Evolutionary conservation across 257 asterid species (phyloP), one percentile per base, ranked within the genome.

Genomic region (Rauvolfia tetraphylla): DNA sequence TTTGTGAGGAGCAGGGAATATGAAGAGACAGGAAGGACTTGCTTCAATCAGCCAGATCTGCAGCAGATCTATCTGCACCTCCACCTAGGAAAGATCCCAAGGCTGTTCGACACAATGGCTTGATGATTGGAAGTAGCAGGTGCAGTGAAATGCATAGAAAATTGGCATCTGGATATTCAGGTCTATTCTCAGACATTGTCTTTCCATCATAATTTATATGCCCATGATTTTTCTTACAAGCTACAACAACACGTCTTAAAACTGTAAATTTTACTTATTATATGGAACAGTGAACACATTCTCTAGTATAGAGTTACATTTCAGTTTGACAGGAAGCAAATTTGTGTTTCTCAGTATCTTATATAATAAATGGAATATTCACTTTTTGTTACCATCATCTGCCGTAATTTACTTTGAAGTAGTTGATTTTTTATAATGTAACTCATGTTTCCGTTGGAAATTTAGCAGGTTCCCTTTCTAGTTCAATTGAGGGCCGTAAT

Each of bases 1-100:
- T 61, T 78, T 62, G 68, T 67, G 2, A 72, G 59, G 49, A 72
- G 74, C 78, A 78, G 41, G 22, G 72, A 78, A 51, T 63, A 33
- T 63, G 81, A 78, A 53, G 46, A 36, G 34, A n/a, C 68, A 48
- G 81, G 81, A 56, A 71, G 57, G 68, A 61, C 71, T 36, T 71
- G 77, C 72, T 78, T 78, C 44, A n/a, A 73, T 49, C 57, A 67
- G 33, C 69, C 56, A 67, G 8, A 15, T 54, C 54, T 66, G 42
- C 67, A 14, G 73, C 29, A 8, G 39, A 17, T 53, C 36, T 66
- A 12, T 20, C 33, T 46, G 44, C 61, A 15, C n/a, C 71, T 74
- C 67, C 69, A 54, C 7, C n/a, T 25, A n/a, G 41, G 73, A 67
- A 51, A 13, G 53, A 66, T 34, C 31, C 15, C 13, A 33, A 72